Base-by-base conservation (phyloP, 2,329 filamentous ascomycete species). In the Colletotrichum incanum region DNA sequence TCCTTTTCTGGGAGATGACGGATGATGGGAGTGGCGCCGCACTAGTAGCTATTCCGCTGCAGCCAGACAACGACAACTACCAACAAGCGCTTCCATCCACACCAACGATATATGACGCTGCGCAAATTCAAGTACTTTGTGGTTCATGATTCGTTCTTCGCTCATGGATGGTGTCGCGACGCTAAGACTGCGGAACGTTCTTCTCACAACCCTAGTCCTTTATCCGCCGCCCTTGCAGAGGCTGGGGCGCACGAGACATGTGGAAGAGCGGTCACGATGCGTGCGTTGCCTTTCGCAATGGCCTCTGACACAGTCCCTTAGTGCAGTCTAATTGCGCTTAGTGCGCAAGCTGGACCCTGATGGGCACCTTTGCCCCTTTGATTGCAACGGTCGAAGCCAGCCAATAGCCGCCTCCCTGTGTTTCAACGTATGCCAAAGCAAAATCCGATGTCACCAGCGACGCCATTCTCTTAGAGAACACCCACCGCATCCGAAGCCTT, bases 1-100 rank as follows among this genome's bases (percentile, higher is more conserved):
- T 74, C 62, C 71, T 67, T 73, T 74, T 69, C 65, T 64, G 63
- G 71, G 71, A 74, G 73, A 74, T 74, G 73, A 74, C 66, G 73
- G 73, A 71, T 73, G 58, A 67, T 74, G 66, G 73, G 71, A 70
- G 73, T 73, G 73, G 71, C 72, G 72, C 59, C 52, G 70, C 56
- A 41, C 73, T 74, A 73, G 62, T 62, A 59, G 43, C 43, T 43
- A 49, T 73, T 73, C 73, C 71, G 71, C 71, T 67, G 62, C 71
- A 71, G 70, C 72, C 70, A 71, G 56, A 66, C 37, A 52, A 66
- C 54, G 18, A 72, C 34, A 26, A 62, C 26, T 23, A 49, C 61
- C 68, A 50, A 50, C 55, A 55, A 67, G 41, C 56, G 54, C 34
- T 62, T 23, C 47, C 37, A 56, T 59, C 54, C 63, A 67, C 64